These are phyloP conservation scores for Monsonia emarginata DNA, from an alignment of 441 rosid species.

Conservation along the genomic window DNA sequence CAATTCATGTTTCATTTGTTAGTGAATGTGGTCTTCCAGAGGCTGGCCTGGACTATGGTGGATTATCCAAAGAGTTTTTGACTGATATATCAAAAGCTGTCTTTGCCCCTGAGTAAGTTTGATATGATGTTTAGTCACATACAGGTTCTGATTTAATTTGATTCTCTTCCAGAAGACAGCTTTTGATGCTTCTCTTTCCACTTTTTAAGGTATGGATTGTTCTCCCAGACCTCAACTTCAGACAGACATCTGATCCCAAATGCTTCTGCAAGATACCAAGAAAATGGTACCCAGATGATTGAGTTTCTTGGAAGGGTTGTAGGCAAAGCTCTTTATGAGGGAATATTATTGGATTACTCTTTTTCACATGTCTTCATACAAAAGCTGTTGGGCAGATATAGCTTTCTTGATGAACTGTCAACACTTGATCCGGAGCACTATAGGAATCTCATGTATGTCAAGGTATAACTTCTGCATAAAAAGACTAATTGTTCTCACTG, in stretches of 20 bases:
- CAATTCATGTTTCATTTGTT: slow-evolving; percentile 91
- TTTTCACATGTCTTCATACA: slow-evolving; percentile 89
- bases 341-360: slow-evolving; percentile 85
- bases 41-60: slow-evolving; percentile 98
- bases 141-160: slow-evolving; percentile 2
- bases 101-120: slow-evolving; percentile 86
- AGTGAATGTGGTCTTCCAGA: slow-evolving; percentile 96
- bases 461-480: slow-evolving; percentile 46
- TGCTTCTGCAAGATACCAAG: slow-evolving; percentile 72
- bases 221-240: slow-evolving; percentile 74
- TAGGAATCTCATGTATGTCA: slow-evolving; percentile 85
- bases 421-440: slow-evolving; percentile 93
- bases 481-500: neutral
- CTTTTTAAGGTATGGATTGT: slow-evolving; percentile 67
- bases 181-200: slow-evolving; percentile 13
- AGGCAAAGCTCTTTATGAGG: slow-evolving; percentile 96
- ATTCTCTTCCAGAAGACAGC: slow-evolving; percentile 8
- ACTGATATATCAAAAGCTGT: slow-evolving; percentile 93
- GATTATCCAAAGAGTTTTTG: slow-evolving; percentile 87
- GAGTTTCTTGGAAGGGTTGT: slow-evolving; percentile 98
- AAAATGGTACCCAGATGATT: slow-evolving; percentile 84
- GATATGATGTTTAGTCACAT: slow-evolving; percentile 12
- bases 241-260: slow-evolving; percentile 84
- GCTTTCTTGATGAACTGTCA: slow-evolving; percentile 95
- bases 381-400: slow-evolving; percentile 90